Conservation (phyloP, 768 basidiomycete species). For the Boletus rubescentipes region DNA sequence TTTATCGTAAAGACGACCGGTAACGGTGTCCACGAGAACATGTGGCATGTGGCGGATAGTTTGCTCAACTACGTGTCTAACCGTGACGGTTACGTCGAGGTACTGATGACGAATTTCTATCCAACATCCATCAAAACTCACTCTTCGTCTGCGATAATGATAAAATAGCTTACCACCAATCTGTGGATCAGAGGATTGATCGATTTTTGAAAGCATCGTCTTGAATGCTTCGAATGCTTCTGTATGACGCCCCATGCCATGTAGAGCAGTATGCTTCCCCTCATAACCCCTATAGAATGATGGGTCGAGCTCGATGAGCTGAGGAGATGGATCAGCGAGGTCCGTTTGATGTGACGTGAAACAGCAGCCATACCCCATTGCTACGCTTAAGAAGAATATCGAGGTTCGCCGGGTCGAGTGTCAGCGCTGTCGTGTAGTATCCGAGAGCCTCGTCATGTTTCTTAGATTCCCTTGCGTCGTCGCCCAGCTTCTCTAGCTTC, state of each 20-base stretch:
- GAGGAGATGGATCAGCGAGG: neutral
- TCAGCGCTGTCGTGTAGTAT: neutral
- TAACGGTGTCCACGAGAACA: conserved; percentile 2
- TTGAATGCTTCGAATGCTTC: neutral
- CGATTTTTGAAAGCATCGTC: neutral
- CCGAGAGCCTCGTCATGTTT: neutral
- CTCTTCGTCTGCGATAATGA: no score
- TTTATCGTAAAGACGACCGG: conserved; percentile 2
- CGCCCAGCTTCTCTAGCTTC: no score
- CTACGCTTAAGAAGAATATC: conserved; percentile 8
- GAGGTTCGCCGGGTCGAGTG: neutral
- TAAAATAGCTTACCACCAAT: neutral
- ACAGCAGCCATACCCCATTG: neutral
- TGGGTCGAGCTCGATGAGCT: no score
- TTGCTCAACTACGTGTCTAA: neutral
- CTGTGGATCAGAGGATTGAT: neutral
- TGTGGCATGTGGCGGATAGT: neutral
- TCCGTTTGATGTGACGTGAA: neutral
- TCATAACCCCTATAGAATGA: neutral
- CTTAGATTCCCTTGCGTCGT: neutral
- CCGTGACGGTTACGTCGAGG: neutral
- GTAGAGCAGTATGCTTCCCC: neutral
- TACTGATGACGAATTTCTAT: neutral
- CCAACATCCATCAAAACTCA: no score
- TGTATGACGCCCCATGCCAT: neutral